Percentiles rank a stretch among this genome's conserved stretches.
Conservation (phyloP, 1,284 basidiomycete genomes). For the Marasmius fiardii region DNA sequence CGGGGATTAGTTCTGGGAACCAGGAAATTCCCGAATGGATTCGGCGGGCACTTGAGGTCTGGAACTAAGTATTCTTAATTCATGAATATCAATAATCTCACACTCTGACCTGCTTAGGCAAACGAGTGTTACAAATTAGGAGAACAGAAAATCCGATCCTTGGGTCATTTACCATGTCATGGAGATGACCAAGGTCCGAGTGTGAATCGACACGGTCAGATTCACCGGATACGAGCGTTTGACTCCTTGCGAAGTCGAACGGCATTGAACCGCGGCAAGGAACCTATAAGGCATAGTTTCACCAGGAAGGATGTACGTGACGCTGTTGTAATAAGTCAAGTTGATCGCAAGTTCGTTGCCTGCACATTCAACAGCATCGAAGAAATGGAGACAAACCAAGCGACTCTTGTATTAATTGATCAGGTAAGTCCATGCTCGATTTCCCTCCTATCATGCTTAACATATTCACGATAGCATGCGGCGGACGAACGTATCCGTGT, state of each 20-base stretch:
- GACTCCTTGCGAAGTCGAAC: slow-evolving; percentile 9
- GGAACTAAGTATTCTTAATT: slow-evolving; percentile 6
- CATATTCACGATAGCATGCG: slow-evolving; percentile 61
- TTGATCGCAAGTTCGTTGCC: slow-evolving; percentile 87
- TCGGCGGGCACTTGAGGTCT: slow-evolving; percentile 40
- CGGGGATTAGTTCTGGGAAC: slow-evolving; percentile 1
- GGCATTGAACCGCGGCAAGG: slow-evolving; percentile 12
- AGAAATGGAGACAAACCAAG: slow-evolving; percentile 10
- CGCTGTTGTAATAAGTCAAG: slow-evolving; percentile 71
- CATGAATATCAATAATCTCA: slow-evolving; percentile 6
- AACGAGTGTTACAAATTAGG: slow-evolving; percentile 46
- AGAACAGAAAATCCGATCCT: slow-evolving; percentile 44
- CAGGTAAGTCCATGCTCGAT: slow-evolving; percentile 26
- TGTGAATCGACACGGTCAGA: slow-evolving; percentile 8
- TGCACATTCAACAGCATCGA: slow-evolving; percentile 45
- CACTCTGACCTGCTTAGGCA: slow-evolving; percentile 27
- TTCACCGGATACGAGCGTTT: slow-evolving; percentile 1
- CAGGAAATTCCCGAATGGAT: slow-evolving; percentile 49
- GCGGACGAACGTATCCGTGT: slow-evolving; percentile 91
- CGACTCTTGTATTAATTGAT: slow-evolving; percentile 78
- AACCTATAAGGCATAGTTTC: slow-evolving; percentile 36
- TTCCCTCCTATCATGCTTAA: background rate
- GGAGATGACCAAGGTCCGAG: background rate
- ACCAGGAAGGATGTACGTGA: slow-evolving; percentile 46
- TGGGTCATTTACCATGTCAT: slow-evolving; percentile 16